A percentile compares a stretch with the other conserved stretches of the same genome.
phyloP scores from a whole-genome alignment of 352 stramenopile genomes.

The Phytophthora kernoviae region DNA sequence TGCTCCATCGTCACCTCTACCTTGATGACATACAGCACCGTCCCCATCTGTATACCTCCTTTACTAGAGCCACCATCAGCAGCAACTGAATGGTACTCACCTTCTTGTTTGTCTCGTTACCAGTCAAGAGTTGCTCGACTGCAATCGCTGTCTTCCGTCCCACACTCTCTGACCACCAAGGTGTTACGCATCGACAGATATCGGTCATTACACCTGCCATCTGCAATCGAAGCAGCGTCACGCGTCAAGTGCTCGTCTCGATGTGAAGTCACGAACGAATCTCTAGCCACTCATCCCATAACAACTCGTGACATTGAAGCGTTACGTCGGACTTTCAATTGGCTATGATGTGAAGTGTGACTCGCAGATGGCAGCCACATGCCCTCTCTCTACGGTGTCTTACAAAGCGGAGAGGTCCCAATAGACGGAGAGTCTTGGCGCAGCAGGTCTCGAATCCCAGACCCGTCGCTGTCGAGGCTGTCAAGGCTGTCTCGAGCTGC shows the following conservation, averaged over 20 bases:
- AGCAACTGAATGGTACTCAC: too few relatives aligned
- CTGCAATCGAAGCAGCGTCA: background rate
- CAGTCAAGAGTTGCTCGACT: background rate
- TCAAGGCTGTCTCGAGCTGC: constrained; percentile 22
- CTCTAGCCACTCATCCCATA: background rate
- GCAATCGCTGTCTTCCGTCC: background rate
- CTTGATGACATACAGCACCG: background rate
- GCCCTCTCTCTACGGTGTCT: constrained; percentile 7
- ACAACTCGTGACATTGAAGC: background rate
- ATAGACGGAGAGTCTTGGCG: constrained; percentile 16
- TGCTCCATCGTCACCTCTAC: background rate
- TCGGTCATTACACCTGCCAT: constrained; percentile 1
- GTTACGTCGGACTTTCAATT: constrained; percentile 1
- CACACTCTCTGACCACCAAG: background rate
- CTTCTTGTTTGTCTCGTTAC: too few relatives aligned
- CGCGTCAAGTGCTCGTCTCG: background rate
- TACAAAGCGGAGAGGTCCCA: background rate
- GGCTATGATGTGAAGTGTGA: background rate
- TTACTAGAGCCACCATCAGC: background rate
- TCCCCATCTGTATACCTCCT: background rate
- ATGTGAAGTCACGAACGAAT: background rate
- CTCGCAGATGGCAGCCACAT: background rate
- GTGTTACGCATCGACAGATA: background rate
- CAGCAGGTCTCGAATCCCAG: constrained; percentile 28
- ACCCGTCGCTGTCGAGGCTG: constrained; percentile 24